A percentile compares a stretch with the other conserved stretches of the same genome.
These are phyloP conservation scores for Caryopteris hybrid DNA, from an alignment of 305 asterid genomes.

Conservation along the genomic window DNA sequence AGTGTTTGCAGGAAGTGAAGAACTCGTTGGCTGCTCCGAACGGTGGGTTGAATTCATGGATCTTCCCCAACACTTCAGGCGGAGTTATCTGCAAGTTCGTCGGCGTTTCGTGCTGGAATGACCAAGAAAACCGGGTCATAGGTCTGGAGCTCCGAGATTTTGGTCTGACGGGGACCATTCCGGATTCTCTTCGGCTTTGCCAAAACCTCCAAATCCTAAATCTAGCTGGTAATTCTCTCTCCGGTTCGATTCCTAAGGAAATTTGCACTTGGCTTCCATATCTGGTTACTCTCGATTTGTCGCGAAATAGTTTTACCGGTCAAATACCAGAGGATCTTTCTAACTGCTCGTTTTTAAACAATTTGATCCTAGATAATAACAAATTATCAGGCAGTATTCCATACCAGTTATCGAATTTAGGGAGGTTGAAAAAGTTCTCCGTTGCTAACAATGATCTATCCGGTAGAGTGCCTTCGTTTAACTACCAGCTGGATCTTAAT, in stretches of 20 bases:
- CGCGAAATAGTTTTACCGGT: slow-evolving; percentile 56
- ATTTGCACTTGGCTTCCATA: slow-evolving; percentile 77
- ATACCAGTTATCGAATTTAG: slow-evolving; percentile 50
- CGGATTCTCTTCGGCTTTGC: slow-evolving; percentile 47
- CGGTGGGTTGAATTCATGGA: slow-evolving; percentile 45
- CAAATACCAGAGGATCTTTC: slow-evolving; percentile 59
- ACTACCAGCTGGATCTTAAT: slow-evolving; percentile 26
- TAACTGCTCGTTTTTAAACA: slow-evolving; percentile 56
- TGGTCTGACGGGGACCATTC: slow-evolving; percentile 47
- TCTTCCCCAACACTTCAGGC: slow-evolving; percentile 41
- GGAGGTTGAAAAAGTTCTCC: slow-evolving; percentile 51
- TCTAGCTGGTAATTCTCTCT: slow-evolving; percentile 63
- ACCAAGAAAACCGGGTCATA: slow-evolving; percentile 49
- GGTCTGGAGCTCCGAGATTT: slow-evolving; percentile 35
- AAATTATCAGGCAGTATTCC: slow-evolving; percentile 55
- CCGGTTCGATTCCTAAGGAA: slow-evolving; percentile 61
- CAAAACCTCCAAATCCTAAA: slow-evolving; percentile 49
- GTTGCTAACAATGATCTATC: slow-evolving; percentile 55
- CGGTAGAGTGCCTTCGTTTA: slow-evolving; percentile 60
- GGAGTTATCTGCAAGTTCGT: slow-evolving; percentile 59
- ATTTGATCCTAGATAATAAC: slow-evolving; percentile 44
- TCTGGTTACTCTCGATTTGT: slow-evolving; percentile 59
- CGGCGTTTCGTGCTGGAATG: slow-evolving; percentile 76
- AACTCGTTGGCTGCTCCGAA: slow-evolving; percentile 51
- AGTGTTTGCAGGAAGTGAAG: slow-evolving; percentile 50